A percentile compares a stretch with the other conserved stretches of the same genome.
These are phyloP conservation scores for Podospora pseudocomata DNA, from an alignment of 495 filamentous ascomycete genomes.

Conservation along the genomic window DNA sequence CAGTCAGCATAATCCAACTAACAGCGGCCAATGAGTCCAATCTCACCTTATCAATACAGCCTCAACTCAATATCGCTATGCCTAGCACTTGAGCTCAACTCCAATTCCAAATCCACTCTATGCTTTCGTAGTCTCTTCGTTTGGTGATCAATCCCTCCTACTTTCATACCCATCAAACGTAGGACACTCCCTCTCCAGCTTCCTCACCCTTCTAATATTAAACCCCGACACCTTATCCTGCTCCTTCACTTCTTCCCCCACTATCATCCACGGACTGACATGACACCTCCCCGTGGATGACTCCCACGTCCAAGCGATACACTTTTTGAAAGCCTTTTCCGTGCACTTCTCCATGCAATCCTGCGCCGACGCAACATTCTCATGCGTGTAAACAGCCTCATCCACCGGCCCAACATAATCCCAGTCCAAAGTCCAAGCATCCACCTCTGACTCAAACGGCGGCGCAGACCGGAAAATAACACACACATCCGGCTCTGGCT, in stretches of 20 bases:
- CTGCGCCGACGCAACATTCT: slow-evolving; percentile 27
- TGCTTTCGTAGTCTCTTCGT: background rate
- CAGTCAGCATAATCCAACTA: background rate
- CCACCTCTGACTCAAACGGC: background rate
- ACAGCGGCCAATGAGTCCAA: background rate
- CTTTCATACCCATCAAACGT: background rate
- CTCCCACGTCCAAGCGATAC: slow-evolving; percentile 48
- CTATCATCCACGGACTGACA: slow-evolving; percentile 42
- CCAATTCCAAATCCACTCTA: background rate
- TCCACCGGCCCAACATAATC: slow-evolving; percentile 38
- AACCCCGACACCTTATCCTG: slow-evolving; percentile 20
- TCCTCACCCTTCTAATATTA: slow-evolving; percentile 15
- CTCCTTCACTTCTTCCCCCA: slow-evolving; percentile 32
- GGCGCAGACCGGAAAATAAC: background rate
- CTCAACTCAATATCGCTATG: background rate
- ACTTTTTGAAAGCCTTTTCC: slow-evolving; percentile 13
- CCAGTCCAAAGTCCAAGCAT: slow-evolving; percentile 19
- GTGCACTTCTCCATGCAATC: slow-evolving; percentile 11
- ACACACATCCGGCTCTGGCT: background rate
- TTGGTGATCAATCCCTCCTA: background rate
- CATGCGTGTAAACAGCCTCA: slow-evolving; percentile 27
- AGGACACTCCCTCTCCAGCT: slow-evolving; percentile 18
- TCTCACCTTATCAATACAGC: background rate
- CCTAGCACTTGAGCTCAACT: too few relatives aligned
- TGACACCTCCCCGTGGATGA: slow-evolving; percentile 29